Evolutionary conservation across 345 rosid genomes (phyloP).

Genomic region (Eucalyptus curtisii): DNA sequence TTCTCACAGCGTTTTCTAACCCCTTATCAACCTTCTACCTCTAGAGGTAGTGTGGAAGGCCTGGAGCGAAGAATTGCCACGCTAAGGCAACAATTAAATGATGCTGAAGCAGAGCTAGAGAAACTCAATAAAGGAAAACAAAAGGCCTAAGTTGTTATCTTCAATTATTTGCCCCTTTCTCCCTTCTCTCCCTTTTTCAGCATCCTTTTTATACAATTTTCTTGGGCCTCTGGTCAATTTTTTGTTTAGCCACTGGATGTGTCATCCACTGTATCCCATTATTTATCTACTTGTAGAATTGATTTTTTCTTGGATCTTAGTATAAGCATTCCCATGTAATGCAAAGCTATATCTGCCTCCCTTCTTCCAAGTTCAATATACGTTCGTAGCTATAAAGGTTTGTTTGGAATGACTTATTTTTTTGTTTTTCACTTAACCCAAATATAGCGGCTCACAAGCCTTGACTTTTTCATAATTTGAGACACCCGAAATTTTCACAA

Average conservation of each 20-base stretch:
- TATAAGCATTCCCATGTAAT: background rate
- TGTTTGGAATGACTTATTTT: background rate
- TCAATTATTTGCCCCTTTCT: background rate
- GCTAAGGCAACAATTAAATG: slow-evolving; percentile 38
- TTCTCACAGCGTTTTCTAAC: slow-evolving; percentile 56
- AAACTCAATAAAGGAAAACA: slow-evolving; percentile 51
- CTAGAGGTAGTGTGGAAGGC: slow-evolving; percentile 34
- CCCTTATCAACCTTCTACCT: slow-evolving; percentile 42
- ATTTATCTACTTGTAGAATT: background rate
- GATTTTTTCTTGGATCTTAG: background rate
- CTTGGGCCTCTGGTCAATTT: background rate
- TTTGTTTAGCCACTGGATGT: background rate
- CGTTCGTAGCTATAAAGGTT: background rate
- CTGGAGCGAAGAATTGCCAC: slow-evolving; percentile 41
- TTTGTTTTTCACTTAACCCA: background rate
- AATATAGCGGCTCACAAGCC: background rate
- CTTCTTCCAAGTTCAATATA: background rate
- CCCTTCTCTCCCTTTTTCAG: background rate
- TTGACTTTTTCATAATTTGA: background rate
- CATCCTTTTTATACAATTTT: background rate
- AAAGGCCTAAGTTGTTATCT: slow-evolving; percentile 2
- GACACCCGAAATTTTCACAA: background rate
- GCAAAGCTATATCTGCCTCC: background rate
- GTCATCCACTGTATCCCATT: background rate
- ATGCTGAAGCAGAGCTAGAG: slow-evolving; percentile 71